Evolutionary conservation across 164 flowering plant species (phyloP).

Genomic region (Pachysandra terminalis): DNA sequence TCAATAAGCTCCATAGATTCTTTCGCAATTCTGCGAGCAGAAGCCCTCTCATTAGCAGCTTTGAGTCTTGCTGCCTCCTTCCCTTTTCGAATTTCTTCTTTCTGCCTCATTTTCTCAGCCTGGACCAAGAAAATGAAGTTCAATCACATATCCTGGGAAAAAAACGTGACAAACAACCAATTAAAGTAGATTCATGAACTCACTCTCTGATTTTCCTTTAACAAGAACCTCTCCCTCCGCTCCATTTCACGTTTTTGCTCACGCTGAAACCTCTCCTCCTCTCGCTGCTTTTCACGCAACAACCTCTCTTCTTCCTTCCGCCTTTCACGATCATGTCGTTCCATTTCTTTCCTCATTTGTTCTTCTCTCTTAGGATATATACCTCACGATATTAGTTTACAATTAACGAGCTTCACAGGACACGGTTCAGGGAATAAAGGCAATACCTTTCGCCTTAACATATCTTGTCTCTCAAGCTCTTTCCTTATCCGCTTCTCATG

Average conservation of each 20-base stretch:
- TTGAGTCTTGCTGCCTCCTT: slow-evolving; percentile 77
- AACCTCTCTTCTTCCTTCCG: slow-evolving; percentile 89
- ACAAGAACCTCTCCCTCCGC: slow-evolving; percentile 75
- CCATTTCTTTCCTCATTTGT: slow-evolving; percentile 87
- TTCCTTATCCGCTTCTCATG: slow-evolving; percentile 84
- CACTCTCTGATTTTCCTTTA: slow-evolving; percentile 73
- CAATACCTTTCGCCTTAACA: slow-evolving; percentile 73
- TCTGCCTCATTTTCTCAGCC: slow-evolving; percentile 88
- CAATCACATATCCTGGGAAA: background rate
- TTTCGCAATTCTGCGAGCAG: slow-evolving; percentile 86
- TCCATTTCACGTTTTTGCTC: slow-evolving; percentile 92
- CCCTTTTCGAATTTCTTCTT: slow-evolving; percentile 81
- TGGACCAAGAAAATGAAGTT: slow-evolving; percentile 16
- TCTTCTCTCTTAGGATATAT: slow-evolving; percentile 63
- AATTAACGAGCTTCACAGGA: slow-evolving; percentile 3
- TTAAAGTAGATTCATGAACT: slow-evolving; percentile 15
- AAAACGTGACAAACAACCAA: background rate
- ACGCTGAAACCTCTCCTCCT: slow-evolving; percentile 72
- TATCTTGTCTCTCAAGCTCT: slow-evolving; percentile 89
- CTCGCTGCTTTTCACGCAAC: slow-evolving; percentile 83
- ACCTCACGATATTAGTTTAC: slow-evolving; percentile 8
- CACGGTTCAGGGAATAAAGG: background rate
- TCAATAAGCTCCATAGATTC: slow-evolving; percentile 92
- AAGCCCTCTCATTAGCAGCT: slow-evolving; percentile 87
- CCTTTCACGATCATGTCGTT: slow-evolving; percentile 87